Conservation (phyloP, 1,284 basidiomycete species). For the Afroboletus lepidellus region DNA sequence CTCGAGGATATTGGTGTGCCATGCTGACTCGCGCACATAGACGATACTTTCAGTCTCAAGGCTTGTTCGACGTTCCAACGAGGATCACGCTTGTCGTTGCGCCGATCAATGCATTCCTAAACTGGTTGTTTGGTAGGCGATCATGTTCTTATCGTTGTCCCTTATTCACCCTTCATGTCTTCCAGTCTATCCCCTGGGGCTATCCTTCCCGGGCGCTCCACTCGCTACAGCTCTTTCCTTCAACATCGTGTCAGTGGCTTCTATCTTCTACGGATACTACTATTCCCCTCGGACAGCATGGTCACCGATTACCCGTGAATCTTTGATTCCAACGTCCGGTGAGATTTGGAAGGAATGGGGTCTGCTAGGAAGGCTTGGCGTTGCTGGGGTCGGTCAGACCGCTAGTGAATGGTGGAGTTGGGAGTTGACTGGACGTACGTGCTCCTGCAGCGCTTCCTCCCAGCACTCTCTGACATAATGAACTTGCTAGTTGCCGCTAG, state of each 20-base stretch:
- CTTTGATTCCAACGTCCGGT: conserved; percentile 62
- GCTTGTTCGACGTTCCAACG: conserved; percentile 85
- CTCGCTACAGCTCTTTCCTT: conserved; percentile 88
- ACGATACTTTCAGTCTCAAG: conserved; percentile 90
- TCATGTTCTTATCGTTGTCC: not conserved
- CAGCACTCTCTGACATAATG: not conserved
- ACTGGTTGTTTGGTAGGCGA: conserved; percentile 75
- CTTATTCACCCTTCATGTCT: conserved; percentile 2
- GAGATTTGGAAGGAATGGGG: conserved; percentile 72
- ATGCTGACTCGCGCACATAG: conserved; percentile 35
- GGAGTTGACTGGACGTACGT: conserved; percentile 70
- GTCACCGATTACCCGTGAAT: conserved; percentile 26
- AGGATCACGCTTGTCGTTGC: conserved; percentile 83
- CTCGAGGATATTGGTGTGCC: not conserved
- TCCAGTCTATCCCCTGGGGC: conserved; percentile 71
- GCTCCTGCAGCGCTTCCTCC: not conserved
- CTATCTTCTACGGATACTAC: conserved; percentile 71
- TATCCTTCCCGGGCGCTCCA: conserved; percentile 94
- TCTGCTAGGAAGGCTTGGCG: conserved; percentile 69
- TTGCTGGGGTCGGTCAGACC: conserved; percentile 69
- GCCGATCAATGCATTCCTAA: conserved; percentile 84
- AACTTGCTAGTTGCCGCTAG: conserved; percentile 54
- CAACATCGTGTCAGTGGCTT: conserved; percentile 76
- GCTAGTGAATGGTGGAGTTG: conserved; percentile 92
- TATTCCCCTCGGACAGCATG: conserved; percentile 79